phyloP scores from a whole-genome alignment of 2,329 filamentous ascomycete genomes.

The Hypocreales sp. region DNA sequence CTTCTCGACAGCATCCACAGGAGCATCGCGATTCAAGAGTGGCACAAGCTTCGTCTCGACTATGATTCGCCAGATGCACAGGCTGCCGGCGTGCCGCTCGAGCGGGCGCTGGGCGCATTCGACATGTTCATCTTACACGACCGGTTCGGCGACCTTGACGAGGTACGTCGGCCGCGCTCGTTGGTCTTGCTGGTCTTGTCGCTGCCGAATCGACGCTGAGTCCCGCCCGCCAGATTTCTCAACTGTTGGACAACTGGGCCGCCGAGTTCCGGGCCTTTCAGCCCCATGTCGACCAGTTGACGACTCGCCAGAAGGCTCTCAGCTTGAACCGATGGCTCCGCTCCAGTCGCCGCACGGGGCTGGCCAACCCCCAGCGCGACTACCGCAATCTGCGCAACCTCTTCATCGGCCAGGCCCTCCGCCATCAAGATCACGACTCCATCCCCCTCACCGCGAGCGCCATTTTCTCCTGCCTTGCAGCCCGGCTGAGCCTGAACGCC shows the following conservation, averaged over 20 bases:
- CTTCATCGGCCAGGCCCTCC: slow-evolving; percentile 70
- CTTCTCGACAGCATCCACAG: slow-evolving; percentile 71
- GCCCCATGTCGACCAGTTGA: slow-evolving; percentile 36
- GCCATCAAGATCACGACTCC: slow-evolving; percentile 57
- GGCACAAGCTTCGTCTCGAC: slow-evolving; percentile 31
- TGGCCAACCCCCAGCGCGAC: slow-evolving; percentile 44
- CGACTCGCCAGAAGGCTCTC: slow-evolving; percentile 52
- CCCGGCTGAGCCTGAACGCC: slow-evolving; percentile 58
- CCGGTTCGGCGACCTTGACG: slow-evolving; percentile 55
- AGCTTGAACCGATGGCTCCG: slow-evolving; percentile 56
- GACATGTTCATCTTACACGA: slow-evolving; percentile 78
- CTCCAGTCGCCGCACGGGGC: slow-evolving; percentile 51
- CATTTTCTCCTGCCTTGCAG: slow-evolving; percentile 72
- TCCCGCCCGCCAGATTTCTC: slow-evolving; percentile 31
- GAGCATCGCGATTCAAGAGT: slow-evolving; percentile 61
- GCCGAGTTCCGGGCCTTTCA: slow-evolving; percentile 35
- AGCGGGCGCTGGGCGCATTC: slow-evolving; percentile 65
- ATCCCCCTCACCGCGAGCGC: slow-evolving; percentile 74
- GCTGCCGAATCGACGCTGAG: background rate
- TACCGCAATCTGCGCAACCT: slow-evolving; percentile 78
- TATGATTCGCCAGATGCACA: slow-evolving; percentile 6
- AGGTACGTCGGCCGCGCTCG: slow-evolving; percentile 31
- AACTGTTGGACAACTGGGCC: slow-evolving; percentile 50
- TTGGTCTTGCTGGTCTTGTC: background rate
- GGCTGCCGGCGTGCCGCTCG: slow-evolving; percentile 37